A percentile compares a stretch with the other conserved stretches of the same genome.
Evolutionary conservation across 2,329 filamentous ascomycete genomes (phyloP).

Genomic region (Spiromastix sp.): DNA sequence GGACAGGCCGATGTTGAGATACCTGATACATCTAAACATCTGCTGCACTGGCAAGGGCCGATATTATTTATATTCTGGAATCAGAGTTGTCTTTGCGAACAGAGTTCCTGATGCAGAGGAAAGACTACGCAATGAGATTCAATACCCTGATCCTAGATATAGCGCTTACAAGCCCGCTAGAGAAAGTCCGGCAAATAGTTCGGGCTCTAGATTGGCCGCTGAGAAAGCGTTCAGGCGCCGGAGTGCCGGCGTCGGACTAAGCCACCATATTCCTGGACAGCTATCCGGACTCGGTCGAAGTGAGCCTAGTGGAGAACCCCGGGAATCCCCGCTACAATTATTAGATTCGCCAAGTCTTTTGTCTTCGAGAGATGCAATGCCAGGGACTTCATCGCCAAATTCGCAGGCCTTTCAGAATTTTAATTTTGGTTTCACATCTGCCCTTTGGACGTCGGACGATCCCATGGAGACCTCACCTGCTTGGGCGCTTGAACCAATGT

Average conservation of each 20-base stretch:
- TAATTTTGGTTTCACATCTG: background rate
- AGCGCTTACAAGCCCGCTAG: constrained; percentile 64
- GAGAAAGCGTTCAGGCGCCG: constrained; percentile 51
- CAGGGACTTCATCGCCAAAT: background rate
- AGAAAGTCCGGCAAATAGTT: constrained; percentile 30
- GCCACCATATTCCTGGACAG: constrained; percentile 10
- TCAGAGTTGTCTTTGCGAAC: constrained; percentile 93
- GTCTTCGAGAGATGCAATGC: too few relatives aligned
- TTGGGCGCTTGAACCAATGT: background rate
- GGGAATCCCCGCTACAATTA: background rate
- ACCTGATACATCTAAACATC: constrained; percentile 86
- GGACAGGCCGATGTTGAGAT: constrained; percentile 64
- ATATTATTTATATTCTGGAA: constrained; percentile 82
- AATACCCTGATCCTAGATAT: constrained; percentile 78
- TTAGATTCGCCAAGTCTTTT: too few relatives aligned
- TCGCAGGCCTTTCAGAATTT: background rate
- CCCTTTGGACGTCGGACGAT: background rate
- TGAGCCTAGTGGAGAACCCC: background rate
- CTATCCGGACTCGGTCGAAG: constrained; percentile 2
- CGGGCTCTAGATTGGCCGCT: constrained; percentile 42
- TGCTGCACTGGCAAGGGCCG: constrained; percentile 75
- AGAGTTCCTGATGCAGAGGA: constrained; percentile 93
- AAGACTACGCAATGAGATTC: constrained; percentile 79
- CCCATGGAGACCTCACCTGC: background rate
- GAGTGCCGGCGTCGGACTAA: constrained; percentile 40